These are phyloP conservation scores for Penicillium crustosum DNA, from an alignment of 2,329 filamentous ascomycete species.

Conservation along the genomic window DNA sequence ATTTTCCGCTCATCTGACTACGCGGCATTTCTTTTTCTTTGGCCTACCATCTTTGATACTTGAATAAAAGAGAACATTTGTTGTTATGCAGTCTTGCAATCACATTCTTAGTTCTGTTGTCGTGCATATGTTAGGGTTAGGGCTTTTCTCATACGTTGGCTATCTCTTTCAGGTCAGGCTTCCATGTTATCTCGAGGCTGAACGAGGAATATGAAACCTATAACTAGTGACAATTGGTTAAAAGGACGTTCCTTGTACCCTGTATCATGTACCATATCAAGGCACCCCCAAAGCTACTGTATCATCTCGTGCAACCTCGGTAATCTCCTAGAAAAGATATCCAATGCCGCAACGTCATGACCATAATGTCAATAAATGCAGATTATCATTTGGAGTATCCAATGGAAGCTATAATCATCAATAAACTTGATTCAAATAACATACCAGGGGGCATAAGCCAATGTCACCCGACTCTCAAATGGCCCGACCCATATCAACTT, in stretches of 20 bases:
- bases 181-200: background rate
- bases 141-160: background rate
- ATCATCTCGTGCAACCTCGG: background rate
- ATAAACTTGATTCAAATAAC: background rate
- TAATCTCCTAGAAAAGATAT: background rate
- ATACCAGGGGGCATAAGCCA: background rate
- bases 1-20: background rate
- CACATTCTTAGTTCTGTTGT: background rate
- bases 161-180: background rate
- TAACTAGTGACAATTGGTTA: background rate
- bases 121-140: background rate
- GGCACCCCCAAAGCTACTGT: background rate
- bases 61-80: background rate
- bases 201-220: background rate
- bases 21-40: background rate
- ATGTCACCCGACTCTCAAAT: background rate
- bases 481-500: background rate
- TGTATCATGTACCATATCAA: background rate
- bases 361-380: background rate
- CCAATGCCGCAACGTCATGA: background rate
- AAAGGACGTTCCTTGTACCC: background rate
- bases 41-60: background rate
- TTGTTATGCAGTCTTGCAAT: background rate
- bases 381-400: background rate
- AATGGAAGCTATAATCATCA: background rate